Base-by-base conservation (phyloP, 2,329 filamentous ascomycete species). In the Chaetomiaceae sp. region DNA sequence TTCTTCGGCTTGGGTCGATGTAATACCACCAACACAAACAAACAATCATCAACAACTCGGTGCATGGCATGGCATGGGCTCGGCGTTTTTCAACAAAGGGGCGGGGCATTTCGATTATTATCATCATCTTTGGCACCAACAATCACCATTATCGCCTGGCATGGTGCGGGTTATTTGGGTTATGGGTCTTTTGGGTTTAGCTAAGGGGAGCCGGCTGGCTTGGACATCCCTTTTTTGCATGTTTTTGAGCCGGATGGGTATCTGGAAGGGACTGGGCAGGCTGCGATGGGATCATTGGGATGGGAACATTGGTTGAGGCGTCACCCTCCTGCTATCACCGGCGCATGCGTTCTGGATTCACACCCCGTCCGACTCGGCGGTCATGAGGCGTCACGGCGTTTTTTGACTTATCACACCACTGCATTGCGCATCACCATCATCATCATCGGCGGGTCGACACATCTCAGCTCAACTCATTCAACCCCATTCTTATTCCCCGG, bases 1-100 rank as follows among this genome's bases (percentile, higher is more conserved):
- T 92, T 66, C 76, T 94, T 65, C 82, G 84, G 69, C 85, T 94
- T 70, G 87, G 88, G 72, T 91, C 88, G 81, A 76, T 85, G 81
- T 86, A 85, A 82, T 73, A 75, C 60, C 60, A 67, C 56, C 27
- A 46, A 17, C 25, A 33, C 84, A 80, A 72, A 75, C 59, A 59
- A 67, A 56, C 66, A 33, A 39, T 14, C 6, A 17, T 42, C 40
- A 38, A 29, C 36, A 31, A 29, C 34, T 40, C 40, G 56, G 39
- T 59, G 56, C 80, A 63, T 72, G 66, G 37, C 80, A 62, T 72
- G 66, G 48, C 81, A 63, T 72, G 66, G 54, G 59, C 59, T 68
- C 65, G 79, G 79, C 78, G 79, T 81, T 81, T n/a, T 71, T 62
- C 59, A 61, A 61, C 60, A 64, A 56, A 33, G 40, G 48, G 56